phyloP scores from a whole-genome alignment of 257 asterid genomes.

The Nicotiana benthamiana region DNA sequence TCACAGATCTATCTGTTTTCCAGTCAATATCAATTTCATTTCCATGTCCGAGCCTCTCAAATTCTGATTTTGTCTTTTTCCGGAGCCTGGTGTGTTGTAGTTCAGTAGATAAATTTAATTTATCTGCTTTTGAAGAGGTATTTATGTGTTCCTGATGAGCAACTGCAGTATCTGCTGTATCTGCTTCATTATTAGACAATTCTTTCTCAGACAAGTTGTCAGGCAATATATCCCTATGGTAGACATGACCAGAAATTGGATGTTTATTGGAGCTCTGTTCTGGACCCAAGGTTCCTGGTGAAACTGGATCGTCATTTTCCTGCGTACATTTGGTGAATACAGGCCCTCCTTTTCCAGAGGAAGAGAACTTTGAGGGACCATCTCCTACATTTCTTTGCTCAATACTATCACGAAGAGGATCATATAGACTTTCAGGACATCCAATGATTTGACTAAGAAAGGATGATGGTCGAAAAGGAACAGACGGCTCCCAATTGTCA shows the following conservation, averaged over 20 bases:
- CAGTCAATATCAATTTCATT: conserved; percentile 26
- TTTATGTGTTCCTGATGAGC: conserved; percentile 12
- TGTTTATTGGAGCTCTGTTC: conserved; percentile 21
- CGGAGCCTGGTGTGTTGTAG: conserved; percentile 19
- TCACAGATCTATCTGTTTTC: conserved; percentile 25
- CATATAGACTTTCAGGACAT: conserved; percentile 33
- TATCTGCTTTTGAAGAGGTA: conserved; percentile 28
- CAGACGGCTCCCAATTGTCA: conserved; percentile 70
- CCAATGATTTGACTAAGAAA: conserved; percentile 43
- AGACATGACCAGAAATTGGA: conserved; percentile 16
- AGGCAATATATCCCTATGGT: conserved; percentile 6
- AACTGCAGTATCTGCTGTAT: conserved; percentile 13
- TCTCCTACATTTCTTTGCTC: conserved; percentile 29
- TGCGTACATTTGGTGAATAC: conserved; percentile 26
- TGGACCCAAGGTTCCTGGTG: conserved; percentile 15
- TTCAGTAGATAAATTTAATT: conserved; percentile 23
- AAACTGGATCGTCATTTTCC: conserved; percentile 19
- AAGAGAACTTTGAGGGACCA: conserved; percentile 23
- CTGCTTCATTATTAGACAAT: conserved; percentile 4
- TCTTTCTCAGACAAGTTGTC: conserved; percentile 14
- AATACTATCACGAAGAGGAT: conserved; percentile 40
- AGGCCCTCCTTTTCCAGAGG: conserved; percentile 48
- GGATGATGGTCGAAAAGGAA: conserved; percentile 64
- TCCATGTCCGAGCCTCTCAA: conserved; percentile 28
- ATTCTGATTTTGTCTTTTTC: conserved; percentile 23